phyloP scores from a whole-genome alignment of 1,284 basidiomycete genomes.

The Puccinia novopanici region DNA sequence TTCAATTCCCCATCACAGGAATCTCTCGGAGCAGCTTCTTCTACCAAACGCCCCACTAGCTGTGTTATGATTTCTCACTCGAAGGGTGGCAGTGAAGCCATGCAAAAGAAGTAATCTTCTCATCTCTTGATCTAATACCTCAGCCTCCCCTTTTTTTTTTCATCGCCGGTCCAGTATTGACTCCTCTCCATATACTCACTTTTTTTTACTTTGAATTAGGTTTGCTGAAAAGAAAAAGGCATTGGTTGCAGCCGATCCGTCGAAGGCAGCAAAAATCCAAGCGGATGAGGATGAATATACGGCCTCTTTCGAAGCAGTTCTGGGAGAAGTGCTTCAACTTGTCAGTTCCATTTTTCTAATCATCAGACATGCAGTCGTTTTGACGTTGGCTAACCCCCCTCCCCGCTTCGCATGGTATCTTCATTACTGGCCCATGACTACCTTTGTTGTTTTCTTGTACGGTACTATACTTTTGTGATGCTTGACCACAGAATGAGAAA shows the following conservation, averaged over 20 bases:
- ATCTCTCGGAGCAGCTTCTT: constrained; percentile 81
- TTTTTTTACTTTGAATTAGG: neutral
- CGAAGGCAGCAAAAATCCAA: constrained; percentile 44
- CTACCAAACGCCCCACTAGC: constrained; percentile 96
- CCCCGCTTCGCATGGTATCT: neutral
- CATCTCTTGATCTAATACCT: neutral
- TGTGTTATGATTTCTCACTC: constrained; percentile 78
- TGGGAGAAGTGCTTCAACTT: constrained; percentile 40
- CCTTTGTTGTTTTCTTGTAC: neutral
- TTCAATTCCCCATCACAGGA: constrained; percentile 78
- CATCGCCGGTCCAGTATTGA: neutral
- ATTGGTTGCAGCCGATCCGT: constrained; percentile 38
- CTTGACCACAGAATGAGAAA: constrained; percentile 10
- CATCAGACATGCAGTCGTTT: neutral
- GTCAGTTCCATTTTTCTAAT: constrained; percentile 12
- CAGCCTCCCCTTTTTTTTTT: no score
- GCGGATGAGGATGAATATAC: constrained; percentile 49
- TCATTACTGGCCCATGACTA: neutral
- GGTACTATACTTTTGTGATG: no score
- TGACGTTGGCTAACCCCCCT: neutral
- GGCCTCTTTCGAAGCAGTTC: constrained; percentile 35
- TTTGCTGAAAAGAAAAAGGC: constrained; percentile 41
- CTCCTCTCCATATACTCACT: neutral
- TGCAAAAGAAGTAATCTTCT: constrained; percentile 42
- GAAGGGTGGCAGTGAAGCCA: constrained; percentile 51